These are phyloP conservation scores for Pyrus pyrifolia DNA, from an alignment of 306 rosid genomes.

Conservation along the genomic window DNA sequence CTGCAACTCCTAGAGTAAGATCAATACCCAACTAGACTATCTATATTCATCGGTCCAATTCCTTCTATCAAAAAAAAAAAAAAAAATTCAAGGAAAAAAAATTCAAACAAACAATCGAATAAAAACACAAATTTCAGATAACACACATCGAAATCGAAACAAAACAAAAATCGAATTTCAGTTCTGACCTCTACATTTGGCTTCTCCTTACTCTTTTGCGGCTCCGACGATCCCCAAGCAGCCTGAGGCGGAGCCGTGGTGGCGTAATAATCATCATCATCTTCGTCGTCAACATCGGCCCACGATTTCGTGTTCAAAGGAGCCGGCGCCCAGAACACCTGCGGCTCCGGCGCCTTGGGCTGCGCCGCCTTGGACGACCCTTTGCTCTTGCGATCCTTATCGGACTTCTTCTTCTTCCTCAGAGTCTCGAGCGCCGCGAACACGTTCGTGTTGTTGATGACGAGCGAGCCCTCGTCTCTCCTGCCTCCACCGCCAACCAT, in stretches of 20 bases:
- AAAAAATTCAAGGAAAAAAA: not conserved
- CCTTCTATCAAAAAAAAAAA: not conserved
- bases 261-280: conserved; percentile 78
- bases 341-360: conserved; percentile 50
- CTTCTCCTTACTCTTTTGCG: conserved; percentile 40
- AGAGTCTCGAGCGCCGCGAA: conserved; percentile 85
- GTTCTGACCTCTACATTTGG: conserved; percentile 48
- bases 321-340: conserved; percentile 69
- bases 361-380: conserved; percentile 42
- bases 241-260: conserved; percentile 69
- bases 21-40: not conserved
- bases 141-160: not conserved
- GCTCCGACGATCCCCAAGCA: conserved; percentile 52
- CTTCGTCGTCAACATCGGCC: conserved; percentile 89
- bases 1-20: not conserved
- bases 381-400: conserved; percentile 66
- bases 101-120: not conserved
- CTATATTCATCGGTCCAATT: not conserved
- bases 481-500: conserved; percentile 90
- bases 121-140: not conserved
- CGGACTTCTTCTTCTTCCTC: conserved; percentile 89
- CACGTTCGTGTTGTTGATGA: conserved; percentile 69
- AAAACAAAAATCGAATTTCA: not conserved
- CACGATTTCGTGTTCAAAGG: conserved; percentile 65
- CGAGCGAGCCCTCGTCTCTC: conserved; percentile 81